Base-by-base conservation (phyloP, 495 filamentous ascomycete genomes). In the Sphaerosporella brunnea region DNA sequence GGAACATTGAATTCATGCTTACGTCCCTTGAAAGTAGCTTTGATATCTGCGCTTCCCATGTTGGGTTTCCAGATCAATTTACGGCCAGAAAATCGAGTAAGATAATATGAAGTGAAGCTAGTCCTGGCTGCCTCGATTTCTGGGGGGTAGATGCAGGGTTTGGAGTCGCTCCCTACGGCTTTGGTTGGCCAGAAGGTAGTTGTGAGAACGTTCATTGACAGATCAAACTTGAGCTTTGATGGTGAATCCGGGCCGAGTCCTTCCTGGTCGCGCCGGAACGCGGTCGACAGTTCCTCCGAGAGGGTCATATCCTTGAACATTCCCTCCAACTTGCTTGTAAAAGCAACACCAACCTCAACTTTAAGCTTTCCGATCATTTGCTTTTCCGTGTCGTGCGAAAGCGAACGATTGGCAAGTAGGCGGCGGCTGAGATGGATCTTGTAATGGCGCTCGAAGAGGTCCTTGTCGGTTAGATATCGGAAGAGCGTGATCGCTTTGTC, bases 291-390 rank as follows among this genome's bases (percentile, higher is more conserved):
- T 44, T 95, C 92, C 49, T 83, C 80, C 0, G 85, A 93, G 4
- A 86, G 69, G 18, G 80, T 72, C 80, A 99, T 95, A 58, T 99
- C 90, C 63, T 82, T 93, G 63, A 99, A 99, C 90, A 99, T 99
- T 45, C 84, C 75, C 59, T 99, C 90, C 20, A 96, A 72, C 54
- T 90, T 88, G 53, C 75, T 66, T 0, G 92, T 96, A 62, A 99
- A 99, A 41, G 81, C 75, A 53, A 93, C 93, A 24, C 90, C 90
- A 39, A 96, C 74, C 62, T 94, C 87, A 53, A 86, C 71, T 67
- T 93, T 94, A 83, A 99, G 92, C 49, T 88, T 79, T 1, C 77
- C 80, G 38, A 96, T 92, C 80, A 99, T 93, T 52, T 88, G 80
- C 58, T 87, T 82, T 65, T 99, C 90, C 0, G 79, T 79, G 59